Percentiles rank a stretch among this genome's conserved stretches.
Conservation (phyloP, 2,329 filamentous ascomycete species). For the Huntiella decipiens region DNA sequence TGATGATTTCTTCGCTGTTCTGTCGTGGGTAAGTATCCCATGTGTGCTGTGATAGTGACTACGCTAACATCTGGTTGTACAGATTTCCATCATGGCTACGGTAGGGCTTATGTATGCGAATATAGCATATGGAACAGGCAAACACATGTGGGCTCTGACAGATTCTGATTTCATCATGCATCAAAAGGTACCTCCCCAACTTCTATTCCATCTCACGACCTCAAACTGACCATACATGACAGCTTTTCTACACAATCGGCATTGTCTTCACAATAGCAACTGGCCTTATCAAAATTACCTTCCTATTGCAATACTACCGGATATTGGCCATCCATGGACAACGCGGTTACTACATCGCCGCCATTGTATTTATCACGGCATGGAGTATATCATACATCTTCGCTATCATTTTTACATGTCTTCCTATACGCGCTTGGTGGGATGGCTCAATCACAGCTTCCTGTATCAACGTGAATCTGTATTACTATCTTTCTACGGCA, state of each 20-base stretch:
- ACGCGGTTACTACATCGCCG: conserved; percentile 14
- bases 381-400: conserved; percentile 17
- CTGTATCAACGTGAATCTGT: conserved; percentile 14
- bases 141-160: conserved; percentile 8
- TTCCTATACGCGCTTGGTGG: conserved; percentile 16
- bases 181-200: too few species aligned
- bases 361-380: conserved; percentile 15
- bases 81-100: conserved; percentile 4
- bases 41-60: not conserved
- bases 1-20: conserved; percentile 15
- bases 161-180: not conserved
- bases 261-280: conserved; percentile 18
- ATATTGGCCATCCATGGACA: conserved; percentile 17
- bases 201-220: not conserved
- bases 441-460: conserved; percentile 13
- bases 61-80: not conserved
- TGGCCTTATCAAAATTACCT: conserved; percentile 18
- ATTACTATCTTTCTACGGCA: conserved; percentile 15
- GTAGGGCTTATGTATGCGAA: not conserved
- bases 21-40: conserved; percentile 13
- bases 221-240: not conserved
- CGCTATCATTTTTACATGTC: conserved; percentile 15
- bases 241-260: conserved; percentile 18
- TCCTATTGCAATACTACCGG: conserved; percentile 22
- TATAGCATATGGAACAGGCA: conserved; percentile 12